Base-by-base conservation (phyloP, 2,329 filamentous ascomycete species). In the Neophaeococcomyces aloes region DNA sequence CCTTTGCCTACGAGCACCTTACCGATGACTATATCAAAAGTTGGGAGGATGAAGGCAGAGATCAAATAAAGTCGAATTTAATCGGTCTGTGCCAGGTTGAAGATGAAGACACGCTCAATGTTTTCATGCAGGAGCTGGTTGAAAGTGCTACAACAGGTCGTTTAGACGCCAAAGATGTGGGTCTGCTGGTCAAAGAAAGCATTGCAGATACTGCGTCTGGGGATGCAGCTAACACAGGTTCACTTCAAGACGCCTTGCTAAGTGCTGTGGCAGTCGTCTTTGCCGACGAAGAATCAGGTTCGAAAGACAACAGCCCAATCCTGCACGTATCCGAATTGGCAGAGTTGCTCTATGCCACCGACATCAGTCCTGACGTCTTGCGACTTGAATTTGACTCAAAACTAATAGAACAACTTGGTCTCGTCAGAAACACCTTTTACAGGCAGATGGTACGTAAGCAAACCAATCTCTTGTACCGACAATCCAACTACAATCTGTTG, bases 401-500 rank as follows among this genome's bases (percentile, higher is more conserved):
- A 14, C 66, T 93, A 7, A 69, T 96, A 8, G 77, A 83, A 56
- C 74, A 81, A 21, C 67, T 95, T 11, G 83, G 83, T 7, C 70
- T 98, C 33, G 85, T 94, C 38, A 78, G 87, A 38, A 78, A 82
- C n/a, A 89, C 81, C 4, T 98, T 96, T 61, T 71, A 76, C 45
- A 81, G 81, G 53, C 78, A 91, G 59, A 82, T 83, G 13, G 87
- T 94, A 52, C 81, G 89, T 44, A 87, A 93, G 58, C 84, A 88
- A 38, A 98, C 91, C 6, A 94, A 95, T 56, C 72, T 91, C 3
- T 74, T 98, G 1, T 98, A 98, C 62, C 82, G 88, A 48, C 91
- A 96, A 64, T 86, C 89, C 11, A 96, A 94, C 62, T 96, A 94
- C 69, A 98, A 98, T 57, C 69, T 98, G 6, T 70, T 98, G 15